Conservation (phyloP, 352 stramenopile genomes). For the Phytophthora cactorum region DNA sequence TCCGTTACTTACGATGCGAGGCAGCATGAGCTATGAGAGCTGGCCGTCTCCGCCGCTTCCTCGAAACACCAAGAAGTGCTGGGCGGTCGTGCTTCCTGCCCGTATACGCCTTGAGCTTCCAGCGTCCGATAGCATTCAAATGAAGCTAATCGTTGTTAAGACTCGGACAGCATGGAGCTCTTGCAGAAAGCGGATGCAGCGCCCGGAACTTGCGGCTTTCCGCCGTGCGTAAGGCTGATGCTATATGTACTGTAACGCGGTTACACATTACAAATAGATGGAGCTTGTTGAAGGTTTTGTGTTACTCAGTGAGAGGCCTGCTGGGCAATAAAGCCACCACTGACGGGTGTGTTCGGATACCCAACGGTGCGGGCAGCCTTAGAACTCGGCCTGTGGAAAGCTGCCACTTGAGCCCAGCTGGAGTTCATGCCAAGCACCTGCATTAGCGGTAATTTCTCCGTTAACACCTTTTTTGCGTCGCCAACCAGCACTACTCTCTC, state of each 20-base stretch:
- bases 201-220: constrained; percentile 8
- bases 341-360: not conserved
- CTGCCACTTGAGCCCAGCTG: not conserved
- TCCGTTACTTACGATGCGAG: constrained; percentile 7
- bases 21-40: not conserved
- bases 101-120: not conserved
- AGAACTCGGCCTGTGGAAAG: not conserved
- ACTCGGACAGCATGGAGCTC: not conserved
- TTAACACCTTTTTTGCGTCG: constrained; percentile 5
- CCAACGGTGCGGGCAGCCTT: not conserved
- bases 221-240: constrained; percentile 15
- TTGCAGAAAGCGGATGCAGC: no score
- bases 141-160: no score
- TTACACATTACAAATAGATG: not conserved
- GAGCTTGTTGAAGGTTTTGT: not conserved
- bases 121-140: no score
- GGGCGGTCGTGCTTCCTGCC: not conserved
- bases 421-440: not conserved
- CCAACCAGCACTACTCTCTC: constrained; percentile 4
- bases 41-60: not conserved
- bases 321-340: not conserved
- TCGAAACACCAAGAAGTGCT: not conserved
- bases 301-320: not conserved
- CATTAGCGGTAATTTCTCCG: constrained; percentile 21
- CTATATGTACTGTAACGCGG: not conserved